Conservation (phyloP, 2,329 filamentous ascomycete genomes). For the Chalara sp. region DNA sequence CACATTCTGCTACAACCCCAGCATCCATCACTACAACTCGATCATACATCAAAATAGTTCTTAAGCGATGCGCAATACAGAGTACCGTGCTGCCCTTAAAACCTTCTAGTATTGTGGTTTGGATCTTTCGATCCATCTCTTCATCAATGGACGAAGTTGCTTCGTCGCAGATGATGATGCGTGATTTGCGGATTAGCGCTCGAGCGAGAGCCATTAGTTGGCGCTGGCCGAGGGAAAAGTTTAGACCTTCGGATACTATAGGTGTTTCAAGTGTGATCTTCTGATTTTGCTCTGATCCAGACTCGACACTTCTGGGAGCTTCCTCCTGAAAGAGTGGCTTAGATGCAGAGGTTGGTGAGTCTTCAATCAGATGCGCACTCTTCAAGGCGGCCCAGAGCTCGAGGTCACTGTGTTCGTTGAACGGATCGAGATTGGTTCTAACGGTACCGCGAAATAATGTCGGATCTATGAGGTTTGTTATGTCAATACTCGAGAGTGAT, state of each 20-base stretch:
- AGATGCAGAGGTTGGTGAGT: too few species aligned
- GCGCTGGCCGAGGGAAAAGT: conserved; percentile 86
- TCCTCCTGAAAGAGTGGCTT: too few species aligned
- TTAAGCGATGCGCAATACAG: conserved; percentile 82
- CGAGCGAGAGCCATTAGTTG: conserved; percentile 88
- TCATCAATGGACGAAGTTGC: conserved; percentile 86
- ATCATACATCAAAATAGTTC: conserved; percentile 86
- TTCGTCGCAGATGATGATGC: conserved; percentile 92
- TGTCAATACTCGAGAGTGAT: too few species aligned
- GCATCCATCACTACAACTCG: conserved; percentile 45
- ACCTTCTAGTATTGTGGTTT: conserved; percentile 71
- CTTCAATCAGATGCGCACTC: conserved; percentile 54
- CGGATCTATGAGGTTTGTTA: conserved; percentile 42
- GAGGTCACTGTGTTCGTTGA: conserved; percentile 68
- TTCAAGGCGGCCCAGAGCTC: conserved; percentile 69
- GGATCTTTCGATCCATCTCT: conserved; percentile 89
- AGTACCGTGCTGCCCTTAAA: conserved; percentile 80
- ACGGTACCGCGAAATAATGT: conserved; percentile 74
- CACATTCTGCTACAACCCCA: neutral
- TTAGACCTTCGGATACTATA: conserved; percentile 86
- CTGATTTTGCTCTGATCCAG: too few species aligned
- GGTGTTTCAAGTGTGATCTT: conserved; percentile 68
- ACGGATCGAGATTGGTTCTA: conserved; percentile 70
- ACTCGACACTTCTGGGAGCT: too few species aligned
- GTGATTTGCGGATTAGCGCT: conserved; percentile 73